These are phyloP conservation scores for Fraxinus sp. DNA, from an alignment of 305 asterid genomes.

Conservation along the genomic window DNA sequence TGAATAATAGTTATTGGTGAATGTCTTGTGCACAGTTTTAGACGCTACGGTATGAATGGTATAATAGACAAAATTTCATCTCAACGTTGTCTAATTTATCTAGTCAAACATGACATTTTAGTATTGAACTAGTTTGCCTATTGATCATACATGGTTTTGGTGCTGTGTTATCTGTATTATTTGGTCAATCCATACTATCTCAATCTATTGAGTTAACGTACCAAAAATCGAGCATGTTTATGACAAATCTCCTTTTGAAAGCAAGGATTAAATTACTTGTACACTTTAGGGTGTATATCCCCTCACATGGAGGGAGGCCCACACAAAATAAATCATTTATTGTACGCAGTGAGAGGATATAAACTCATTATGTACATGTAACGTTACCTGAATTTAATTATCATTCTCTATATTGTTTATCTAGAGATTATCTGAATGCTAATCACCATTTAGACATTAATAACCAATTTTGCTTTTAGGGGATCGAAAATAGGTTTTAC, in stretches of 20 bases:
- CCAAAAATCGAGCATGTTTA: not conserved
- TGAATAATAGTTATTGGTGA: not conserved
- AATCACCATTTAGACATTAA: not conserved
- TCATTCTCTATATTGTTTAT: too few species aligned
- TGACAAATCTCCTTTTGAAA: not conserved
- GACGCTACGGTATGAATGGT: not conserved
- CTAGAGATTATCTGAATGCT: too few species aligned
- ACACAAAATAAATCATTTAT: too few species aligned
- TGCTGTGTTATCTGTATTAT: not conserved
- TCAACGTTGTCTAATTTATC: too few species aligned
- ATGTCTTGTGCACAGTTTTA: not conserved
- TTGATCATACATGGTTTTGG: not conserved
- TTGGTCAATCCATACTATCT: not conserved
- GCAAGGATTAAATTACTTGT: too few species aligned
- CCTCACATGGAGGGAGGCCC: too few species aligned
- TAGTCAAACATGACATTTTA: not conserved
- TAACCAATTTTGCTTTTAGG: too few species aligned
- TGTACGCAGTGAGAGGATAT: too few species aligned
- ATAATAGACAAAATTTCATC: not conserved
- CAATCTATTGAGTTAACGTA: not conserved
- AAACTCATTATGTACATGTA: too few species aligned
- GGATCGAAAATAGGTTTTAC: too few species aligned
- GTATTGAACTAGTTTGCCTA: not conserved
- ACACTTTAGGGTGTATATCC: too few species aligned
- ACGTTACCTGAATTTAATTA: too few species aligned